These are phyloP conservation scores for Melampsora larici-populina DNA, from an alignment of 1,284 basidiomycete species.

Conservation along the genomic window DNA sequence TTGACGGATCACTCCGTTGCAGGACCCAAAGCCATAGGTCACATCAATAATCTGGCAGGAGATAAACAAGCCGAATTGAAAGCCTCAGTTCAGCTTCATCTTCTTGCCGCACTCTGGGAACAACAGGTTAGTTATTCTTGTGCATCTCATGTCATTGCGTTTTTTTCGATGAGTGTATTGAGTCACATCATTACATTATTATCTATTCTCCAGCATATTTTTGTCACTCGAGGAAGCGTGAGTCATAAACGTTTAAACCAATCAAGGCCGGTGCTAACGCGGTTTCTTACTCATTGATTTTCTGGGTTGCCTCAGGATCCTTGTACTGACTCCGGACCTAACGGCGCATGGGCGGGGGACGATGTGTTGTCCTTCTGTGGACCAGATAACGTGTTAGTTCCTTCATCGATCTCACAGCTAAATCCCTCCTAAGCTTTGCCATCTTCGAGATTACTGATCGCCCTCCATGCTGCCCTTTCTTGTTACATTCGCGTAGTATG, in stretches of 20 bases:
- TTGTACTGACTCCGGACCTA: slow-evolving; percentile 24
- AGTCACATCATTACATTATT: background rate
- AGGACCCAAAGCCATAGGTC: background rate
- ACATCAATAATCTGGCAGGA: slow-evolving; percentile 26
- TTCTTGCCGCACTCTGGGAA: slow-evolving; percentile 35
- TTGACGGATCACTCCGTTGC: background rate
- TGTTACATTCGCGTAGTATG: slow-evolving; percentile 8
- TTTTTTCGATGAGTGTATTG: background rate
- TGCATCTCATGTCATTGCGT: too few species aligned
- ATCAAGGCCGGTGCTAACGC: background rate
- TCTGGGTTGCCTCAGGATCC: slow-evolving; percentile 20
- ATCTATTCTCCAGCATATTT: slow-evolving; percentile 11
- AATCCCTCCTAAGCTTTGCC: background rate
- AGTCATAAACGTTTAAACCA: background rate
- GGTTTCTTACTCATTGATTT: background rate
- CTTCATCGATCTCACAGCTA: background rate
- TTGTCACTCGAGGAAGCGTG: slow-evolving; percentile 36
- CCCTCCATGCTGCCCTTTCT: background rate
- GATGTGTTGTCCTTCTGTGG: slow-evolving; percentile 34
- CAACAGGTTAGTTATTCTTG: slow-evolving; percentile 14
- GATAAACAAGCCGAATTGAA: slow-evolving; percentile 30
- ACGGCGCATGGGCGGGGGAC: slow-evolving; percentile 25
- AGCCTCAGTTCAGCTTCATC: slow-evolving; percentile 28
- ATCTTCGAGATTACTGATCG: slow-evolving; percentile 6
- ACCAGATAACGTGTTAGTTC: slow-evolving; percentile 34